Evolutionary conservation across 805 yeast genomes (phyloP), one percentile per base, ranked within the genome.

Genomic region (Kuraishia piskuri): DNA sequence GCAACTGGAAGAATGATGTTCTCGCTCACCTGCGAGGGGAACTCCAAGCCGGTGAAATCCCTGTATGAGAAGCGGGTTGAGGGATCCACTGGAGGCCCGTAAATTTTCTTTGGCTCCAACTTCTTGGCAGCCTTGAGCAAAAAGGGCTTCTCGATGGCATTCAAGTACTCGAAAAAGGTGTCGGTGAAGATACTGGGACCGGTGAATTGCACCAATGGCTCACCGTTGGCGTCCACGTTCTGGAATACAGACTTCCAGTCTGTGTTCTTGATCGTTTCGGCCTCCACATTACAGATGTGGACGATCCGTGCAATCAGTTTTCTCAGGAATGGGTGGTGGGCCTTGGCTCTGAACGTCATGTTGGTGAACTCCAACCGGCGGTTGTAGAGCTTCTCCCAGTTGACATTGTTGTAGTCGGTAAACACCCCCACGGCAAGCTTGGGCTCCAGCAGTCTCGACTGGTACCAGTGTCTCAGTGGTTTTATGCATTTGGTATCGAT

Each of bases 401-500:
- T 61, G 22, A 52, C 52, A 49, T 67, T 66, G 52, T 67, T 67
- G 52, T 63, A 67, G 55, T 67, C 70, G 9, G 63, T 51, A 23
- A 58, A 58, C 36, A 67, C 57, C 26, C 69, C 71, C 46, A 66
- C 63, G 60, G 63, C 57, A 23, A 67, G 54, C 51, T 57, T 62
- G 5, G 57, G 58, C 2, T 57, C 58, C 9, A 20, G 20, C 23
- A 50, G 21, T 19, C 48, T 21, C 10, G 69, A 62, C 40, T 60
- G 55, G 51, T 61, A 60, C 71, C 71, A 68, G 53, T 50, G 60
- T 56, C 57, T 62, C 21, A 68, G 52, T 1, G 84, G 84, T 55
- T 75, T 80, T 52, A 77, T 70, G 23, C 82, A 76, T 55, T 68
- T 70, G 0, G 86, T 81, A 61, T 82, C 87, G 37, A 81, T 78